Evolutionary conservation across 202 grass and related monocot species (phyloP).

Genomic region (Panicum hallii): DNA sequence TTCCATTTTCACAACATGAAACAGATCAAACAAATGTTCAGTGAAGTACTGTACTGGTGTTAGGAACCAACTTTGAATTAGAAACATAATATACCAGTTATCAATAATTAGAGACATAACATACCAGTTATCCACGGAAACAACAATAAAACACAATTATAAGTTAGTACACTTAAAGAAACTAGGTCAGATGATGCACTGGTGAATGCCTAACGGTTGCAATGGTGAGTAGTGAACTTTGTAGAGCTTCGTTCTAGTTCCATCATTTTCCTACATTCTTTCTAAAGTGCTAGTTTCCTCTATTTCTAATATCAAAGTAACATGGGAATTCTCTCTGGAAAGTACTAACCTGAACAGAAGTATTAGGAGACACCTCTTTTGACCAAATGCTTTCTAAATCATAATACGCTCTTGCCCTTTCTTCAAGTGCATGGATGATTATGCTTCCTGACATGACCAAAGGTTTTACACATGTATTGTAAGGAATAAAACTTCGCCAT

Average conservation of each 20-base stretch:
- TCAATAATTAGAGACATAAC: background rate
- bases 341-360: slow-evolving; percentile 60
- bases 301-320: too few relatives aligned
- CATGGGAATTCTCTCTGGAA: too few relatives aligned
- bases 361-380: slow-evolving; percentile 65
- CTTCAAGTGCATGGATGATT: slow-evolving; percentile 92
- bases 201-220: too few relatives aligned
- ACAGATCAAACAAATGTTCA: background rate
- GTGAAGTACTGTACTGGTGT: background rate
- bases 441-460: slow-evolving; percentile 67
- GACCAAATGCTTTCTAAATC: slow-evolving; percentile 95
- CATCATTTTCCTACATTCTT: too few relatives aligned
- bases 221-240: too few relatives aligned
- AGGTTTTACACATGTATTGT: background rate
- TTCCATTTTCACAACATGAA: background rate
- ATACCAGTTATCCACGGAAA: slow-evolving; percentile 12
- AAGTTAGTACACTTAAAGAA: background rate
- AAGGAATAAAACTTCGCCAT: background rate
- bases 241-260: too few relatives aligned
- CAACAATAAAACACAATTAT: slow-evolving; percentile 4
- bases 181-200: too few relatives aligned
- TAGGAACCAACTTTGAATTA: background rate
- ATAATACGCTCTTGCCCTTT: slow-evolving; percentile 95
- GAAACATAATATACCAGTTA: background rate
- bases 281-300: too few relatives aligned